Percentiles rank a stretch among this genome's conserved stretches.
These are phyloP conservation scores for Platismatia glauca DNA, from an alignment of 495 filamentous ascomycete genomes.

Conservation along the genomic window DNA sequence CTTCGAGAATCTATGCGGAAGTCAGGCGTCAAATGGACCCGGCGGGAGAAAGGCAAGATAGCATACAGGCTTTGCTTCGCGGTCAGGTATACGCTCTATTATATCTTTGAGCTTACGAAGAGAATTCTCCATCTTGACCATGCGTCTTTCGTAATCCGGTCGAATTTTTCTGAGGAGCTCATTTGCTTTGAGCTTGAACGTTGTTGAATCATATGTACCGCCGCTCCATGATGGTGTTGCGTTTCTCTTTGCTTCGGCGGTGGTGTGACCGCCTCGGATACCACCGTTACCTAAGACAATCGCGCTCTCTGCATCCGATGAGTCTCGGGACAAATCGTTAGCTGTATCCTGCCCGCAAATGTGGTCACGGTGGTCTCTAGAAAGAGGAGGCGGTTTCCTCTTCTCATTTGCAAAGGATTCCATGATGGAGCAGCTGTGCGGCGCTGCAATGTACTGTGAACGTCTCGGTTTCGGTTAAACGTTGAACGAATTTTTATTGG, in stretches of 20 bases:
- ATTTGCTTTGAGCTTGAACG: conserved; percentile 83
- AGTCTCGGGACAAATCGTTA: not conserved
- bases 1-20: conserved; percentile 48
- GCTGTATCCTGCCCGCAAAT: not conserved
- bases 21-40: not conserved
- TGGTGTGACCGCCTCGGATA: not conserved
- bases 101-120: conserved; percentile 62
- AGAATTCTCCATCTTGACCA: conserved; percentile 55
- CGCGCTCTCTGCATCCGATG: not conserved
- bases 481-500: too few relatives aligned
- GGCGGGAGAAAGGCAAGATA: not conserved
- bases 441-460: too few relatives aligned
- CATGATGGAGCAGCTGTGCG: too few relatives aligned
- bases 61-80: conserved; percentile 46
- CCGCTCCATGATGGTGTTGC: not conserved
- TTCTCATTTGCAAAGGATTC: not conserved
- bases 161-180: conserved; percentile 65
- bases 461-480: too few relatives aligned
- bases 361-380: not conserved
- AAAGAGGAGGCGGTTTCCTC: not conserved
- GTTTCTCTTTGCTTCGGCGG: not conserved
- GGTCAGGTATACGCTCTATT: conserved; percentile 62
- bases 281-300: not conserved
- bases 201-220: conserved; percentile 50
- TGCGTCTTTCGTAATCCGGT: conserved; percentile 57